These are phyloP conservation scores for Fusarium sp. DNA, from an alignment of 2,329 filamentous ascomycete species.

Conservation along the genomic window DNA sequence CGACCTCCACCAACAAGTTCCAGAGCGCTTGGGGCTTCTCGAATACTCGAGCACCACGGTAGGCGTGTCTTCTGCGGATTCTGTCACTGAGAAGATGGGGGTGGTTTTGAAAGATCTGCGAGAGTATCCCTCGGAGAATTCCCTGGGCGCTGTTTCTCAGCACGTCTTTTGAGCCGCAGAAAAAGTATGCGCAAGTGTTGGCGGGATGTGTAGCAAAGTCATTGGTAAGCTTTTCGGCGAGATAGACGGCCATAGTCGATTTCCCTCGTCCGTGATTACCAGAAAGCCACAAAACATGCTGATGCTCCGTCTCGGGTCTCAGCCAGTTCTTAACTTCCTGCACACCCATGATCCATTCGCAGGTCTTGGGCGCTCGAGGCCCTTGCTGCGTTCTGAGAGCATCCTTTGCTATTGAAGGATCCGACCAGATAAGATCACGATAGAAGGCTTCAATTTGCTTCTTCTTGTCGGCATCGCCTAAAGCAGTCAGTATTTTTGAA, in stretches of 20 bases:
- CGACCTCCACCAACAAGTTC: constrained; percentile 29
- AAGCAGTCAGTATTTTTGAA: constrained; percentile 3
- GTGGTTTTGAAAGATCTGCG: constrained; percentile 30
- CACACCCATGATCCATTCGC: constrained; percentile 28
- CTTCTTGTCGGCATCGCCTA: constrained; percentile 16
- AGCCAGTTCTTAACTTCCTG: constrained; percentile 17
- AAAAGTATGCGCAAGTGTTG: constrained; percentile 29
- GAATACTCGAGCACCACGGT: constrained; percentile 23
- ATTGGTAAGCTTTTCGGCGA: constrained; percentile 22
- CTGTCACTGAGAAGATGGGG: constrained; percentile 28
- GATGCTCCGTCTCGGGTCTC: constrained; percentile 9
- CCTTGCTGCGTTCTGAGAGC: constrained; percentile 26
- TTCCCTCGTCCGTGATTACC: constrained; percentile 22
- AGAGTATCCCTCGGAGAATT: constrained; percentile 23
- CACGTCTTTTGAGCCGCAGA: constrained; percentile 21
- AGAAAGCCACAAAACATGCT: constrained; percentile 20
- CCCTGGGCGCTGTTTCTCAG: constrained; percentile 26
- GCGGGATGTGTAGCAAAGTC: constrained; percentile 13
- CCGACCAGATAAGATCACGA: constrained; percentile 25
- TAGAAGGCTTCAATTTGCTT: constrained; percentile 28
- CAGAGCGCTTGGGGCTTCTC: constrained; percentile 29
- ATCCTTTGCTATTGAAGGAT: constrained; percentile 25
- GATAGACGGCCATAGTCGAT: constrained; percentile 22
- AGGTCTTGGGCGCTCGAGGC: constrained; percentile 17
- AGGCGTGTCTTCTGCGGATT: constrained; percentile 24